phyloP scores from a whole-genome alignment of 768 basidiomycete species.

The Pleurotus djamor region DNA sequence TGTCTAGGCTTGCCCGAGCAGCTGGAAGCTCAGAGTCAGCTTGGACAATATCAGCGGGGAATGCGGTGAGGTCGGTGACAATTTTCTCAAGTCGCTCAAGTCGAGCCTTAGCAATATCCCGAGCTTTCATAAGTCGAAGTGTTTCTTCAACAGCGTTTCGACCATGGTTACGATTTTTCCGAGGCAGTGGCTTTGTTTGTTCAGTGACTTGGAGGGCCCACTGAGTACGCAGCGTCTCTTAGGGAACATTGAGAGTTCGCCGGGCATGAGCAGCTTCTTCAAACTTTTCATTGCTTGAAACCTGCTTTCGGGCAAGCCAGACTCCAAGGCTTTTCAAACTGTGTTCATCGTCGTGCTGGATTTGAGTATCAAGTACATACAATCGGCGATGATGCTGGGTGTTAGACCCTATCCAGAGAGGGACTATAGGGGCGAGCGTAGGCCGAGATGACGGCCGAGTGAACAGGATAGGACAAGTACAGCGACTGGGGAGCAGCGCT shows the following conservation, averaged over 20 bases:
- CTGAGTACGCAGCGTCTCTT: neutral
- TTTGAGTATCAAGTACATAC: constrained; percentile 3
- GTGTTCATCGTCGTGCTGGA: neutral
- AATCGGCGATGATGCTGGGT: constrained; percentile 1
- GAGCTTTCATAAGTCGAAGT: neutral
- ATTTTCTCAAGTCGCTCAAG: neutral
- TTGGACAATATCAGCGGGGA: neutral
- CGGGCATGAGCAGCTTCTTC: neutral
- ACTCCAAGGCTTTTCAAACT: neutral
- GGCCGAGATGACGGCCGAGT: no score
- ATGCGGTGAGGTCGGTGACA: neutral
- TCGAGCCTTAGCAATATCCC: neutral
- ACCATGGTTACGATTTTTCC: neutral
- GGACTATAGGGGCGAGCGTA: no score
- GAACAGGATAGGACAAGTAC: no score
- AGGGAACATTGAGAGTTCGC: no score
- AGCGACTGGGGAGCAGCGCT: no score
- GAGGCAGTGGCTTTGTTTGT: constrained; percentile 4
- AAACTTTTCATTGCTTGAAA: neutral
- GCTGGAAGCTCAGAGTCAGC: neutral
- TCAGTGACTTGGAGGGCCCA: neutral
- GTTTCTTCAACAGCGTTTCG: neutral
- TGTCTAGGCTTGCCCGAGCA: neutral
- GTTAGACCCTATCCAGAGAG: no score
- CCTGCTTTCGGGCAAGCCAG: neutral